Evolutionary conservation across 2,329 filamentous ascomycete genomes (phyloP).

Genomic region (Ilyonectria robusta): DNA sequence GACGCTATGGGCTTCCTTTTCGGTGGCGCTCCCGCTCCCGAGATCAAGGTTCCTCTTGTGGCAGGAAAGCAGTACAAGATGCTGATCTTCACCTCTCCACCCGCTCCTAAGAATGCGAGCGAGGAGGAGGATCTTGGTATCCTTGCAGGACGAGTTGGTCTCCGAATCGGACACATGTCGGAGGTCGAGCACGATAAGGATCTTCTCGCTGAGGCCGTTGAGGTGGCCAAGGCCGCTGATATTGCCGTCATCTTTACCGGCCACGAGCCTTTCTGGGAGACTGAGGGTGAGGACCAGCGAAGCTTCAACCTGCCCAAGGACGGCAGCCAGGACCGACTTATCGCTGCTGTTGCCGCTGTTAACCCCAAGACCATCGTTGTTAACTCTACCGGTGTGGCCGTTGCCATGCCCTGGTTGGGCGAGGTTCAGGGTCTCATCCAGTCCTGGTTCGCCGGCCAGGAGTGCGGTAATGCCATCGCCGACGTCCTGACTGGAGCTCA

Average conservation of each 20-base stretch:
- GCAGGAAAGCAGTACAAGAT: conserved; percentile 52
- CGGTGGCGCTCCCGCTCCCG: conserved; percentile 47
- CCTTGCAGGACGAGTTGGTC: conserved; percentile 50
- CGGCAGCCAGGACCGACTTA: conserved; percentile 72
- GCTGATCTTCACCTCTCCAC: conserved; percentile 49
- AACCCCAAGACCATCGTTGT: conserved; percentile 74
- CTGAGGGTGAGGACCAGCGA: conserved; percentile 77
- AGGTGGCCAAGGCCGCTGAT: conserved; percentile 71
- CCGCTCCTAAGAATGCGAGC: conserved; percentile 28
- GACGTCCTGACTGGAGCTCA: conserved; percentile 76
- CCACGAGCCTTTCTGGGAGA: conserved; percentile 65
- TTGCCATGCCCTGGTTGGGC: conserved; percentile 71
- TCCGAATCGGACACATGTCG: conserved; percentile 52
- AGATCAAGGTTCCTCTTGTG: conserved; percentile 49
- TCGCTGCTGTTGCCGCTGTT: conserved; percentile 67
- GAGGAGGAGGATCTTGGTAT: conserved; percentile 49
- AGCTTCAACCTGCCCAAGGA: conserved; percentile 77
- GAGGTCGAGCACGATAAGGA: conserved; percentile 53
- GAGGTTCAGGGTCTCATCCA: conserved; percentile 73
- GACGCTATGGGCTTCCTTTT: conserved; percentile 56
- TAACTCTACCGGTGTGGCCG: conserved; percentile 75
- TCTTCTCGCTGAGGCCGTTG: conserved; percentile 64
- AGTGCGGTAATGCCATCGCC: conserved; percentile 77
- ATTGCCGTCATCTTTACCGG: conserved; percentile 70
- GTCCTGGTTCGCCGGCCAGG: conserved; percentile 80